A percentile compares a stretch with the other conserved stretches of the same genome.
Evolutionary conservation across 2,329 filamentous ascomycete species (phyloP).

Genomic region (Dactylellina leptospora): DNA sequence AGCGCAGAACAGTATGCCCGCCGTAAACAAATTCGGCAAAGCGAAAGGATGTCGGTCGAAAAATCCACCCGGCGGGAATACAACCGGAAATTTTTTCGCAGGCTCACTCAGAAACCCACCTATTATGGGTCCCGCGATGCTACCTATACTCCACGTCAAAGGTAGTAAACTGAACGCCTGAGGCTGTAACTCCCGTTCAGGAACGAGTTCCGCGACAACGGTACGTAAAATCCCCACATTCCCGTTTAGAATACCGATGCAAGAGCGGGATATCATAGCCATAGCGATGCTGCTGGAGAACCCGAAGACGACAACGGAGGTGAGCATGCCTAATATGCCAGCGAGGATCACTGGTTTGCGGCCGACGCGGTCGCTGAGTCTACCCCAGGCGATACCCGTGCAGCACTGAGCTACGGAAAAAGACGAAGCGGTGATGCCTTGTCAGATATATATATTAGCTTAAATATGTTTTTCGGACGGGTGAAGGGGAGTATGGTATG

Average conservation of each 20-base stretch:
- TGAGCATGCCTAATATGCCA: slow-evolving; percentile 80
- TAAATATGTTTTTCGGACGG: too few relatives aligned
- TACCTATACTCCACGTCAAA: slow-evolving; percentile 84
- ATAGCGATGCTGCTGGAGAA: slow-evolving; percentile 80
- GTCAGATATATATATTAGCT: background rate
- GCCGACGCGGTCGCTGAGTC: slow-evolving; percentile 78
- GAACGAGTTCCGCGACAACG: slow-evolving; percentile 91
- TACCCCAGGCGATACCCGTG: slow-evolving; percentile 78
- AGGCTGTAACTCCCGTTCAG: slow-evolving; percentile 80
- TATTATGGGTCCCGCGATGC: slow-evolving; percentile 83
- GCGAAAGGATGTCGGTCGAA: slow-evolving; percentile 81
- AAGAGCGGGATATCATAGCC: slow-evolving; percentile 78
- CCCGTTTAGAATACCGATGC: slow-evolving; percentile 86
- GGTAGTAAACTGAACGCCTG: slow-evolving; percentile 94
- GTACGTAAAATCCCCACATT: slow-evolving; percentile 93
- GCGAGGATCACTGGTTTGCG: slow-evolving; percentile 80
- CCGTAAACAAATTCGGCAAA: slow-evolving; percentile 82
- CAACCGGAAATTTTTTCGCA: slow-evolving; percentile 73
- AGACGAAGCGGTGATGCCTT: slow-evolving; percentile 70
- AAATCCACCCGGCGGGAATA: slow-evolving; percentile 74
- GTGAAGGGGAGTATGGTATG: too few relatives aligned
- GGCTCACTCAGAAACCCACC: slow-evolving; percentile 88
- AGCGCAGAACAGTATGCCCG: slow-evolving; percentile 79
- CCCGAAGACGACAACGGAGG: slow-evolving; percentile 82
- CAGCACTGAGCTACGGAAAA: slow-evolving; percentile 77